Base-by-base conservation (phyloP, 441 rosid genomes). In the Metrosideros polymorpha region DNA sequence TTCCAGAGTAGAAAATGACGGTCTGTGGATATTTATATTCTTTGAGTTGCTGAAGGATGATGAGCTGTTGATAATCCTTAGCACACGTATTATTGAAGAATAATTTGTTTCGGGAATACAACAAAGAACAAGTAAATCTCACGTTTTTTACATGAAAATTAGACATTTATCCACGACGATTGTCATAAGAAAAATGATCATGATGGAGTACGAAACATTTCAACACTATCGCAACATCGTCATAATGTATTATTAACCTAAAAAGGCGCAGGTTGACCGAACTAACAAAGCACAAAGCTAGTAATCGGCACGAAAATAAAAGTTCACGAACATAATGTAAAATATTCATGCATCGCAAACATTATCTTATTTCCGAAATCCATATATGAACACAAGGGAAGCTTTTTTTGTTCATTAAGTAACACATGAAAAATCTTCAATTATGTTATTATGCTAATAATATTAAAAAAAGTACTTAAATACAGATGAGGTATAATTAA, bases 111-210 rank as follows among this genome's bases (percentile, higher is more conserved):
- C 4, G 0, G 12, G 71, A 19, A 29, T 3, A 29, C 7, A 4
- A 14, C 3, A 19, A 30, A 61, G 75, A 7, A n/a, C 0, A 12
- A 30, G 45, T 9, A 66, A 35, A 66, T 3, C 45, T 32, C 3
- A 0, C 7, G 2, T 15, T 61, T 61, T 17, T 30, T 42, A 61
- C 18, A 17, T 2, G 12, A 59, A 59, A 59, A 59, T 0, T 9
- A 7, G 12, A 30, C 6, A 4, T 61, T 0, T 0, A 1, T 30
- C 24, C 24, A 7, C 0, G 1, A 0, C 42, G 24, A 63, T 32
- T 1, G 7, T 9, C 45, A 32, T 9, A 0, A 9, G 0, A 66
- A 66, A 19, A 66, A 66, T 18, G 43, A 32, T 19, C 9, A 35
- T 3, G 45, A 19, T 17, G 27, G 13, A 35, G 27, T 22, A 19